These are phyloP conservation scores for Blastocystis sp. DNA, from an alignment of 352 stramenopile species.

Conservation along the genomic window DNA sequence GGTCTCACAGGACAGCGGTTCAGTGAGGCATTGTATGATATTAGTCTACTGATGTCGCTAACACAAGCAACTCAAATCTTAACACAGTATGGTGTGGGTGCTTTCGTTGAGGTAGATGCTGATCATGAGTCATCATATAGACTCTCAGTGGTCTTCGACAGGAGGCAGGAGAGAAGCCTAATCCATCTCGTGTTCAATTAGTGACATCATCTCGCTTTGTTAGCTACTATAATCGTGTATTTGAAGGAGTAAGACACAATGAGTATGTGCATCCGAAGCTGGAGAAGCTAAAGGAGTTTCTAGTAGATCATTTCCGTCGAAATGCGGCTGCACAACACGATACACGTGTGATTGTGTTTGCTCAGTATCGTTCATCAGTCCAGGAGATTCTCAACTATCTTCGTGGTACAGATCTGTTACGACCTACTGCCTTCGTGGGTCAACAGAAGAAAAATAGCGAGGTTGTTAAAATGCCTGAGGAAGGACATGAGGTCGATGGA, in stretches of 20 bases:
- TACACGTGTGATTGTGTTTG: slow-evolving; percentile 95
- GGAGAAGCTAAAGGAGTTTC: slow-evolving; percentile 76
- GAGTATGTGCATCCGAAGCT: slow-evolving; percentile 78
- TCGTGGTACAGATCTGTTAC: neutral
- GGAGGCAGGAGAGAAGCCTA: neutral
- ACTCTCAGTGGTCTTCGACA: neutral
- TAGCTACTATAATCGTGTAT: slow-evolving; percentile 33
- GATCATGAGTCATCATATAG: neutral
- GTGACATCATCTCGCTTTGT: slow-evolving; percentile 21
- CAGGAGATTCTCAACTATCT: slow-evolving; percentile 82
- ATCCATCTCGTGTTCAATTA: slow-evolving; percentile 15
- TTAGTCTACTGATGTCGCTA: slow-evolving; percentile 7
- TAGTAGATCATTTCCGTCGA: slow-evolving; percentile 77
- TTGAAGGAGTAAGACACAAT: slow-evolving; percentile 3
- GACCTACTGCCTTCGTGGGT: slow-evolving; percentile 84
- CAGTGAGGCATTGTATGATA: slow-evolving; percentile 1
- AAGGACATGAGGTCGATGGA: neutral
- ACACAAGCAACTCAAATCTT: neutral
- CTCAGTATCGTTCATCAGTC: slow-evolving; percentile 89
- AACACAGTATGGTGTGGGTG: slow-evolving; percentile 34
- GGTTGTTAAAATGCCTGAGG: neutral
- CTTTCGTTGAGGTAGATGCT: slow-evolving; percentile 16
- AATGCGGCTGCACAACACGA: slow-evolving; percentile 70
- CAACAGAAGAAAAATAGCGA: slow-evolving; percentile 74
- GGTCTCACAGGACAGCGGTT: neutral